A percentile compares a stretch with the other conserved stretches of the same genome.
Conservation (phyloP, 176 grass and related monocot species). For the Chrysopogon serrulatus region DNA sequence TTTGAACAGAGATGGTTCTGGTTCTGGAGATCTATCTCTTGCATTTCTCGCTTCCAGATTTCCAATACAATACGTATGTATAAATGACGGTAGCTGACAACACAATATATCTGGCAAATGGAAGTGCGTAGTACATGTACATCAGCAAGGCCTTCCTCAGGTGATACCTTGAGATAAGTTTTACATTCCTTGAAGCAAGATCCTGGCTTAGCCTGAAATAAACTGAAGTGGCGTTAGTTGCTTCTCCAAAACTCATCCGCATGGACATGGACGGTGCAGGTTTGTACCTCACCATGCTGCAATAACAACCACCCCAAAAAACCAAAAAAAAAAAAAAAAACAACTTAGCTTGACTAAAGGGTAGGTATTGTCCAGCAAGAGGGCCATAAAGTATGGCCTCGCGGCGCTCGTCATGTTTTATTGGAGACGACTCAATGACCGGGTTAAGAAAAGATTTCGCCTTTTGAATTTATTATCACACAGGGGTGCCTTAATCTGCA, state of each 20-base stretch:
- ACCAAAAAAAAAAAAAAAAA: too few species aligned
- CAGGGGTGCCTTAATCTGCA: too few species aligned
- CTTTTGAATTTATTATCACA: too few species aligned
- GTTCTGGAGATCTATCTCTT: too few species aligned
- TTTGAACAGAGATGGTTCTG: too few species aligned
- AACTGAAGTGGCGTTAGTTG: neutral
- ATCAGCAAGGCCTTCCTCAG: neutral
- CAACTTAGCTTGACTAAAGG: too few species aligned
- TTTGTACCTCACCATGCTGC: neutral
- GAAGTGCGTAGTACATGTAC: neutral
- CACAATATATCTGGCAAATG: neutral
- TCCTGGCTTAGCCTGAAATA: neutral
- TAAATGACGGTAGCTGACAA: neutral
- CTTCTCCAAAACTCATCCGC: neutral
- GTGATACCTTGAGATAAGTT: neutral
- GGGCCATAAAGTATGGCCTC: neutral
- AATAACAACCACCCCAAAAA: too few species aligned
- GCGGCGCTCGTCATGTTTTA: neutral
- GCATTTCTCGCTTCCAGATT: too few species aligned
- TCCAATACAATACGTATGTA: too few species aligned
- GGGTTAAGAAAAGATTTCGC: neutral
- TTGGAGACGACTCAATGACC: neutral
- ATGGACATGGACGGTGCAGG: neutral
- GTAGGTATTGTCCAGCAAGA: neutral
- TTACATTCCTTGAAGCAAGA: conserved; percentile 18